Evolutionary conservation across 2,329 filamentous ascomycete species (phyloP), one percentile per base, ranked within the genome.

Genomic region (Rutstroemia sp.): DNA sequence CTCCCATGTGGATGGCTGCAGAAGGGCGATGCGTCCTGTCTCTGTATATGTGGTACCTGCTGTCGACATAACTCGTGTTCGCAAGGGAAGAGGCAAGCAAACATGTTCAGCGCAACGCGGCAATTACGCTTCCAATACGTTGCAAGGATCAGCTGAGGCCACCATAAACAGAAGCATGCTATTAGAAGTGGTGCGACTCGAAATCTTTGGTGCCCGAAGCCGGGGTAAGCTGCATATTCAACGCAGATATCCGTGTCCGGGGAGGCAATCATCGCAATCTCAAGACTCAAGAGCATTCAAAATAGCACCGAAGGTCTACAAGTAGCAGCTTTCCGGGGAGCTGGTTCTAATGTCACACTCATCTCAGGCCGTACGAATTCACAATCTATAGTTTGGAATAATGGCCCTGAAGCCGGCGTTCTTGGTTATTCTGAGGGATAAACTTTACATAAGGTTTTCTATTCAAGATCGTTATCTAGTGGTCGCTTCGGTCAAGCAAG

Each of bases 261-360:
- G 42, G 39, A 34, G 9, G 39, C 39, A 48, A 51, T 53, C 12
- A 52, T 23, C 44, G 17, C 9, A 56, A 39, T 30, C 14, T 34
- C 4, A 21, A 49, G 49, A 25, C 7, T 54, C 45, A 54, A 30
- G 46, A 40, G 30, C 39, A 54, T 23, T 49, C 27, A 21, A 23
- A 36, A 19, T 19, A 14, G 25, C 17, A 8, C 38, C 30, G 34
- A 19, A 36, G 38, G 16, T 53, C 30, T 34, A 17, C 51, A 54
- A 45, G n/a, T 42, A 46, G 54, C 49, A 60, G 21, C 51, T 56
- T 57, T 51, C 59, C 59, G 57, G 45, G 17, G 48, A 36, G 46
- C 53, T 55, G 46, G 38, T 23, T 25, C 40, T 17, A 55, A n/a
- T 27, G 53, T 42, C 16, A 51, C 53, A 39, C 53, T 14, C 17